phyloP scores from a whole-genome alignment of 208 protist genomes.

The Acanthamoeba lenticulata region DNA sequence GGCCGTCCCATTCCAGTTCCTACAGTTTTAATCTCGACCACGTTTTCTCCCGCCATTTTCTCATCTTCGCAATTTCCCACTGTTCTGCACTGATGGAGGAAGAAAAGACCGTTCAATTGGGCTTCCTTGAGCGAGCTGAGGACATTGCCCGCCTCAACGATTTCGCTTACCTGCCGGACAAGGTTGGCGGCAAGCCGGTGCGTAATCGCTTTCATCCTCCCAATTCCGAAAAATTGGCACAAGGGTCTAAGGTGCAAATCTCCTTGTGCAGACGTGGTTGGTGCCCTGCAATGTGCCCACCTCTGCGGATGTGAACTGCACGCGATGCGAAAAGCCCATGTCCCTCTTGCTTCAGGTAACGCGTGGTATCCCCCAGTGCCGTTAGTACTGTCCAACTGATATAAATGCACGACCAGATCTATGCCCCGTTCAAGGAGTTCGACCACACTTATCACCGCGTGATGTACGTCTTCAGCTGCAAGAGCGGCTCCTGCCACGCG shows the following conservation, averaged over 20 bases:
- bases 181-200: conserved; percentile 34
- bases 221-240: too few relatives aligned
- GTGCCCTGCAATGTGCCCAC: not conserved
- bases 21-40: not conserved
- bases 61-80: too few relatives aligned
- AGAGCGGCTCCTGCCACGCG: conserved; percentile 9
- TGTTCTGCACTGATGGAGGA: not conserved
- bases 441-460: not conserved
- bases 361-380: too few relatives aligned
- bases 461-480: conserved; percentile 21
- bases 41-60: not conserved
- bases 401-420: too few relatives aligned
- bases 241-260: too few relatives aligned
- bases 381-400: not conserved
- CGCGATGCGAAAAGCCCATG: conserved; percentile 1
- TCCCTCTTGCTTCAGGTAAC: not conserved
- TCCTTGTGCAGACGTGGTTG: not conserved
- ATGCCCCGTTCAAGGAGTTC: conserved; percentile 39
- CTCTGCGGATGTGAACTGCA: not conserved
- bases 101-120: not conserved
- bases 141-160: not conserved
- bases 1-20: not conserved
- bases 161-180: conserved; percentile 16
- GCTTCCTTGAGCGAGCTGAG: not conserved
- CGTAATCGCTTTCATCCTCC: not conserved